Evolutionary conservation across 2,329 filamentous ascomycete species (phyloP).

Genomic region (Penicillium sp.): DNA sequence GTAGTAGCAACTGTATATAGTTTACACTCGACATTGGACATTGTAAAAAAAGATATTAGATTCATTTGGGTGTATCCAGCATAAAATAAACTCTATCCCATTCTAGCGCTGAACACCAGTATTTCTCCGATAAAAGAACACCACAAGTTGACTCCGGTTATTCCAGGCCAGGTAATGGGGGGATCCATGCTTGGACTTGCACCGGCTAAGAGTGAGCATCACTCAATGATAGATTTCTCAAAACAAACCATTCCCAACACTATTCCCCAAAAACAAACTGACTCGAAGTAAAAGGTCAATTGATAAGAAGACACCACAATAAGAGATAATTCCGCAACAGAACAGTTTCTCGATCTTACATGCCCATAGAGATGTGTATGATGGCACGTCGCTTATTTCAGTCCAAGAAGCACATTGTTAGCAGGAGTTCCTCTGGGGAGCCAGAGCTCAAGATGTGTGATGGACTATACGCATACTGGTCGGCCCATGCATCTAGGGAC

Average conservation of each 20-base stretch:
- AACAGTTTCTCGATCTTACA: neutral
- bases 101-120: neutral
- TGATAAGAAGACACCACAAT: neutral
- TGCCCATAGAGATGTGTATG: neutral
- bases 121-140: neutral
- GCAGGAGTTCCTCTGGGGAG: neutral
- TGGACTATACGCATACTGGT: slow-evolving; percentile 32
- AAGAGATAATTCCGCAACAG: neutral
- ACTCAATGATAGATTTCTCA: neutral
- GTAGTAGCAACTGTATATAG: neutral
- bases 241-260: neutral
- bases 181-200: neutral
- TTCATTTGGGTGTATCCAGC: neutral
- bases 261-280: neutral
- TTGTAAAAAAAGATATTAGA: neutral
- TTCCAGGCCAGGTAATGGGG: neutral
- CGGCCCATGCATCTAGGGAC: slow-evolving; percentile 29
- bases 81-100: too few species aligned
- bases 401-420: neutral
- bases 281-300: neutral
- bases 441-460: neutral
- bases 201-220: neutral
- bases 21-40: neutral
- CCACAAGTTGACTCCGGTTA: too few species aligned
- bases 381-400: neutral